phyloP scores from a whole-genome alignment of 495 filamentous ascomycete species.

The Amorphotheca resinae region DNA sequence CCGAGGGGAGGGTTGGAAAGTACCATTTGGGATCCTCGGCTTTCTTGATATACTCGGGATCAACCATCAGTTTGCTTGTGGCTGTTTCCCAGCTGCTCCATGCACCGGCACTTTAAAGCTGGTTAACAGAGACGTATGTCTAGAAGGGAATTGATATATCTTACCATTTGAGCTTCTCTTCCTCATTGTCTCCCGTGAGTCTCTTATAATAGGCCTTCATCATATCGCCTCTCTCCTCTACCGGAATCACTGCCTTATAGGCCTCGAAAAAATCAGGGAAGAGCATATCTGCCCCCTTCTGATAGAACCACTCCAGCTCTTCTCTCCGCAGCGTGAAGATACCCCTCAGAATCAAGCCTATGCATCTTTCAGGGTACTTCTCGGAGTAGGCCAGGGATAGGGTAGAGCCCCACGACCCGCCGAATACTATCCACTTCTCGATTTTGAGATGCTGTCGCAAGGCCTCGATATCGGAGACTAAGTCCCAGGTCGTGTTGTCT shows the following conservation, averaged over 20 bases:
- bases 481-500: conserved; percentile 32
- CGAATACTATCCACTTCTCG: conserved; percentile 36
- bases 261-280: conserved; percentile 31
- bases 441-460: conserved; percentile 29
- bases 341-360: conserved; percentile 28
- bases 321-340: conserved; percentile 26
- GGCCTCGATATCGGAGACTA: conserved; percentile 33
- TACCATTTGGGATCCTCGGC: conserved; percentile 26
- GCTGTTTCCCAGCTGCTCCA: conserved; percentile 30
- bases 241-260: conserved; percentile 24
- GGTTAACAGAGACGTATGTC: not conserved
- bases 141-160: not conserved
- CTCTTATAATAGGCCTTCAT: conserved; percentile 26
- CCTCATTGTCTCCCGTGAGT: conserved; percentile 21
- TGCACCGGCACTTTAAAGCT: conserved; percentile 15
- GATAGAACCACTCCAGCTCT: conserved; percentile 25
- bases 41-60: conserved; percentile 15
- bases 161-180: conserved; percentile 17
- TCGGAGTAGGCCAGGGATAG: conserved; percentile 32
- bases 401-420: conserved; percentile 36
- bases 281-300: conserved; percentile 20
- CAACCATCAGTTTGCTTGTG: conserved; percentile 21
- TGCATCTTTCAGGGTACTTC: conserved; percentile 26
- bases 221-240: conserved; percentile 24
- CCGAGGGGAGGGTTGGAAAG: not conserved